phyloP scores from a whole-genome alignment of 495 filamentous ascomycete species.

The Penicillium arizonense region DNA sequence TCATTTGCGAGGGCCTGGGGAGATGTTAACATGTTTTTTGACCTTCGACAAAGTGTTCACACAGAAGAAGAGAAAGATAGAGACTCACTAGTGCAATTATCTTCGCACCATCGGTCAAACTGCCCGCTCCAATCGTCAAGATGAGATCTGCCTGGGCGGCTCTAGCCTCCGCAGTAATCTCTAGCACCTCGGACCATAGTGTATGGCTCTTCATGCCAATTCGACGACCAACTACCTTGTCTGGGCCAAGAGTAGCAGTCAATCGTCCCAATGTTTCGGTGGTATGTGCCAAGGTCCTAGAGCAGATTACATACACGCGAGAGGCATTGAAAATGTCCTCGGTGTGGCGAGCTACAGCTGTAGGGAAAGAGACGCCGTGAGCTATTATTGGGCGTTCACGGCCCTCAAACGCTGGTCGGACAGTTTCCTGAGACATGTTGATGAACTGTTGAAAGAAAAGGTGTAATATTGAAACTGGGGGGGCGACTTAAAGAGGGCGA shows the following conservation, averaged over 20 bases:
- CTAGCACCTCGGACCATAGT: slow-evolving; percentile 57
- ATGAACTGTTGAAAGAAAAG: neutral
- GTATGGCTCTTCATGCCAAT: slow-evolving; percentile 61
- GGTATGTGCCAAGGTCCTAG: slow-evolving; percentile 53
- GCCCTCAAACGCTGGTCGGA: slow-evolving; percentile 36
- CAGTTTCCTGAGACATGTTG: slow-evolving; percentile 32
- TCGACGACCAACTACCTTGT: slow-evolving; percentile 47
- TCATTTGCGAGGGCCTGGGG: slow-evolving; percentile 48
- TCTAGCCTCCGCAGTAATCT: slow-evolving; percentile 51
- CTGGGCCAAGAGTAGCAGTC: slow-evolving; percentile 39
- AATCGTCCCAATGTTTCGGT: slow-evolving; percentile 50
- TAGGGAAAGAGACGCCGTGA: slow-evolving; percentile 51
- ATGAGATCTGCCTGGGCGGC: slow-evolving; percentile 51
- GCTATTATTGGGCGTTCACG: slow-evolving; percentile 44
- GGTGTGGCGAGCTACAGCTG: slow-evolving; percentile 50
- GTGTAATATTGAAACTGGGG: neutral
- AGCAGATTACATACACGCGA: slow-evolving; percentile 60
- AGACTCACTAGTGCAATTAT: slow-evolving; percentile 50
- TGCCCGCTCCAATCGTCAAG: slow-evolving; percentile 61
- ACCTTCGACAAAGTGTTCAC: neutral
- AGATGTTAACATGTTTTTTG: neutral
- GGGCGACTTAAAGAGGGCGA: too few relatives aligned
- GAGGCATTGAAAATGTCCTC: slow-evolving; percentile 49
- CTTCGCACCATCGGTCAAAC: slow-evolving; percentile 61
- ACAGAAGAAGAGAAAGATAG: neutral